A percentile compares a stretch with the other conserved stretches of the same genome.
These are phyloP conservation scores for Canavalia ensiformis DNA, from an alignment of 306 rosid species.

Conservation along the genomic window DNA sequence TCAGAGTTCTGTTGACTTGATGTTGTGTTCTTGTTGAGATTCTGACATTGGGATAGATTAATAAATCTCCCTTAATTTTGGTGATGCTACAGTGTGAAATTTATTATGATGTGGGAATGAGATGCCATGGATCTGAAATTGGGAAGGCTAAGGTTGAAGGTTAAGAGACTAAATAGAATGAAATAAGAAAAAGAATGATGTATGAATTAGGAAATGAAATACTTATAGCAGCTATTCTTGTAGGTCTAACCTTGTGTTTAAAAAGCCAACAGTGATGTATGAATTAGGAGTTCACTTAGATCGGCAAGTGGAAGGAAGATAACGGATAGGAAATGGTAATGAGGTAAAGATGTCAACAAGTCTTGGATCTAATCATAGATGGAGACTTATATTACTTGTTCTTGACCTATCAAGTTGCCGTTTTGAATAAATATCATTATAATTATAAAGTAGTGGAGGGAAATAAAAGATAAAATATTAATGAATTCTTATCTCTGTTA, in stretches of 20 bases:
- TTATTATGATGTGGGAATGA: slow-evolving; percentile 7
- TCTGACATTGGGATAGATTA: slow-evolving; percentile 9
- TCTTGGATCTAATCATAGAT: slow-evolving; percentile 3
- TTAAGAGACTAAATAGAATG: neutral
- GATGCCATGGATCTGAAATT: slow-evolving; percentile 1
- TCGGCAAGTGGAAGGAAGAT: neutral
- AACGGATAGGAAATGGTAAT: slow-evolving; percentile 13
- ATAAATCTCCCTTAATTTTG: slow-evolving; percentile 7
- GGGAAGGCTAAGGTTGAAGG: slow-evolving; percentile 7
- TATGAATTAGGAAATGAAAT: neutral
- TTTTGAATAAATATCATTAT: neutral
- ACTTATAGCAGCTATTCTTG: no score
- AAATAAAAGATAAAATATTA: neutral
- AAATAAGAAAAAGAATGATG: neutral
- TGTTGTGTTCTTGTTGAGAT: slow-evolving; percentile 2
- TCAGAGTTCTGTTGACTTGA: slow-evolving; percentile 31
- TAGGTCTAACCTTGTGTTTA: no score
- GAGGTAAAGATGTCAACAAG: slow-evolving; percentile 1
- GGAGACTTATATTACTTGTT: slow-evolving; percentile 19
- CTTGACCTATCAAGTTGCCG: neutral
- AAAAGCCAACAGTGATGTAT: neutral
- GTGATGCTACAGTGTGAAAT: slow-evolving; percentile 6
- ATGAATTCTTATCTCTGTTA: neutral
- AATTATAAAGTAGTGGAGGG: neutral
- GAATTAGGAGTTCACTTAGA: neutral